phyloP scores from a whole-genome alignment of 2,329 filamentous ascomycete species.

The Botrytis byssoidea region DNA sequence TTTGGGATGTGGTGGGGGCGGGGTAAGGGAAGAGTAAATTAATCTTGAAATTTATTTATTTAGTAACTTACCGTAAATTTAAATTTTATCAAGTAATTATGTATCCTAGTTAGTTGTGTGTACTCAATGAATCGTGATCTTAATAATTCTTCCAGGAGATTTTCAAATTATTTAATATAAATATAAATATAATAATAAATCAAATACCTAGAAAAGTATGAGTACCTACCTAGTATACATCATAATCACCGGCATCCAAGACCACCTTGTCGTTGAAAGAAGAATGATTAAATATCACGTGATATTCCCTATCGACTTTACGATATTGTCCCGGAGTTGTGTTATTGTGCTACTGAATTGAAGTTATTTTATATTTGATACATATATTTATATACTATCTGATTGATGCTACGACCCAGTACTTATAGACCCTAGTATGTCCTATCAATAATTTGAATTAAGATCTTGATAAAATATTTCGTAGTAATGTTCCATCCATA shows the following conservation, averaged over 20 bases:
- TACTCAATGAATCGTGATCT: not conserved
- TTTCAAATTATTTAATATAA: too few species aligned
- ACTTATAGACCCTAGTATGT: not conserved
- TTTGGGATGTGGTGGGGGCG: not conserved
- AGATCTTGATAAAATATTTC: not conserved
- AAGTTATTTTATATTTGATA: not conserved
- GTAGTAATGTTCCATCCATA: not conserved
- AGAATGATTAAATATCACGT: not conserved
- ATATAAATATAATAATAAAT: too few species aligned
- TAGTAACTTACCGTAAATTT: too few species aligned
- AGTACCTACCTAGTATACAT: too few species aligned
- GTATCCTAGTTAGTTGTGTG: too few species aligned
- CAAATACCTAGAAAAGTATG: not conserved
- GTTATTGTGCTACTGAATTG: not conserved
- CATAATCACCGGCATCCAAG: too few species aligned
- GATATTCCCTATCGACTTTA: not conserved
- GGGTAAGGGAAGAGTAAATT: not conserved
- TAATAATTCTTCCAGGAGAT: not conserved
- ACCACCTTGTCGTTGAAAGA: too few species aligned
- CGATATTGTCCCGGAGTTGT: not conserved
- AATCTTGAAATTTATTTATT: not conserved
- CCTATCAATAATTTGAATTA: not conserved
- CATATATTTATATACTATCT: not conserved
- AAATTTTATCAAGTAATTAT: too few species aligned
- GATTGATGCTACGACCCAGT: rapidly evolving